Conservation (phyloP, 495 filamentous ascomycete genomes). For the Daldinia caldariorum region DNA sequence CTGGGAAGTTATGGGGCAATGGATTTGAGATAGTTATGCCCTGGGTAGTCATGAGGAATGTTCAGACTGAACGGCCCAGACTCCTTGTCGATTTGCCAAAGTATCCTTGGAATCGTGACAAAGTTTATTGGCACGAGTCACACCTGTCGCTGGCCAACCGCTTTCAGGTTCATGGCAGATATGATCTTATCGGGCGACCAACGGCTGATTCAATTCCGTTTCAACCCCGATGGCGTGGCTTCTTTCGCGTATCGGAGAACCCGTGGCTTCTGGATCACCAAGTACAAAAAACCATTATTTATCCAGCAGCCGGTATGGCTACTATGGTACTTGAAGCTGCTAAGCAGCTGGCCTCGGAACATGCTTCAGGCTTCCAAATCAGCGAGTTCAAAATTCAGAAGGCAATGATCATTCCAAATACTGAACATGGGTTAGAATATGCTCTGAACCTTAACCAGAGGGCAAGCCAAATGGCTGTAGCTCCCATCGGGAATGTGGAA, state of each 20-base stretch:
- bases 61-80: constrained; percentile 26
- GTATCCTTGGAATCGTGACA: constrained; percentile 57
- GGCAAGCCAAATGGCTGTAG: not conserved
- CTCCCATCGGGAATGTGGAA: not conserved
- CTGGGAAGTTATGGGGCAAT: constrained; percentile 49
- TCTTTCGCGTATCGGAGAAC: constrained; percentile 48
- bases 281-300: constrained; percentile 53
- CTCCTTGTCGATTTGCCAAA: constrained; percentile 50
- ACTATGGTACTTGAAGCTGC: constrained; percentile 62
- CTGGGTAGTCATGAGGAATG: constrained; percentile 44
- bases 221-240: constrained; percentile 55
- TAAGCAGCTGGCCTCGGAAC: constrained; percentile 48
- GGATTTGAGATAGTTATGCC: constrained; percentile 55
- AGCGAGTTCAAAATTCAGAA: constrained; percentile 45
- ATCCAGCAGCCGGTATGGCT: constrained; percentile 60
- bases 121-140: constrained; percentile 55
- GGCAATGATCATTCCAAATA: constrained; percentile 51
- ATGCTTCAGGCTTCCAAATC: constrained; percentile 32
- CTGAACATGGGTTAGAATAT: constrained; percentile 36
- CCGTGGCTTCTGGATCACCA: constrained; percentile 62
- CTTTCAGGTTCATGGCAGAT: constrained; percentile 48
- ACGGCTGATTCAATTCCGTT: constrained; percentile 42
- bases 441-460: constrained; percentile 35
- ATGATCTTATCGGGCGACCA: constrained; percentile 57
- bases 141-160: constrained; percentile 55